phyloP scores from a whole-genome alignment of 441 rosid species.

The Rhodomyrtus psidioides region DNA sequence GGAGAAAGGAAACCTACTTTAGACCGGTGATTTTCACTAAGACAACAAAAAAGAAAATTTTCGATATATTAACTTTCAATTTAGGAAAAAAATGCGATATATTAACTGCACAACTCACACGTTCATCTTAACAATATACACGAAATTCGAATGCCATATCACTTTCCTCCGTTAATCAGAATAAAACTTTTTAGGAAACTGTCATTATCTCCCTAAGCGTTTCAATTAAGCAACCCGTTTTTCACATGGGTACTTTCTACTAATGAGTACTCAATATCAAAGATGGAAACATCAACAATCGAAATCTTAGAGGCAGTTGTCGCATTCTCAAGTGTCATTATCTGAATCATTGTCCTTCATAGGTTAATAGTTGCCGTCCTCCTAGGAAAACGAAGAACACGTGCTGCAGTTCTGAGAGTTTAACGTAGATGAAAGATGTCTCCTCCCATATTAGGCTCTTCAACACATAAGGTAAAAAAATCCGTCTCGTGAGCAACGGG shows the following conservation, averaged over 20 bases:
- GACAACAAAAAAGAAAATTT: neutral
- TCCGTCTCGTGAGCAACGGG: neutral
- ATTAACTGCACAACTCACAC: too few relatives aligned
- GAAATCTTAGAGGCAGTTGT: neutral
- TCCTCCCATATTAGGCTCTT: neutral
- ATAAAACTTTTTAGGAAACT: neutral
- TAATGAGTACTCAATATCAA: neutral
- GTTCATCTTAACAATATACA: too few relatives aligned
- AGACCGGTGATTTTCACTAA: neutral
- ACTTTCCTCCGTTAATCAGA: neutral
- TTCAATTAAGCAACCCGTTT: neutral
- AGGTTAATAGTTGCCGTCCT: neutral
- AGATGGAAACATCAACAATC: neutral
- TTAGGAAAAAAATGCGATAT: too few relatives aligned
- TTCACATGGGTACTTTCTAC: neutral
- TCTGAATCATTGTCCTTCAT: neutral
- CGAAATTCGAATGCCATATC: neutral
- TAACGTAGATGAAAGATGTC: neutral
- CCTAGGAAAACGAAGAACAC: neutral
- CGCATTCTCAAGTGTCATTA: neutral
- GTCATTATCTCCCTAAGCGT: neutral
- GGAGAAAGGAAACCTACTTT: neutral
- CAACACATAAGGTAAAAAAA: neutral
- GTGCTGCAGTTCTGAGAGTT: neutral
- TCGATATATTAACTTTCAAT: too few relatives aligned